A percentile compares a stretch with the other conserved stretches of the same genome.
These are phyloP conservation scores for Lasiodiplodia gonubiensis DNA, from an alignment of 2,329 filamentous ascomycete species.

Conservation along the genomic window DNA sequence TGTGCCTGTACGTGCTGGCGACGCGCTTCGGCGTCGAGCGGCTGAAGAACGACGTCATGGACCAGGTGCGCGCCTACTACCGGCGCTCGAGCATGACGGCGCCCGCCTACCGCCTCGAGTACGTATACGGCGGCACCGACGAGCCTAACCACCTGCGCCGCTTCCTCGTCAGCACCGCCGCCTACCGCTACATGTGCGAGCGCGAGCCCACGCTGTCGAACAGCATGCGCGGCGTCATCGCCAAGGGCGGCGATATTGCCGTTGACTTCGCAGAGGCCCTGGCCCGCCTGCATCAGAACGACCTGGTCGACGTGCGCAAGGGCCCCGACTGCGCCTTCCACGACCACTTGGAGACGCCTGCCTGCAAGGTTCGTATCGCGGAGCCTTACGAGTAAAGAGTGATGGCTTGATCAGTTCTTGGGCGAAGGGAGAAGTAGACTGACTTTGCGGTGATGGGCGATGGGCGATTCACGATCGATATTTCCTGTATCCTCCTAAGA, in stretches of 20 bases:
- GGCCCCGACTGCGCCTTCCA: slow-evolving; percentile 40
- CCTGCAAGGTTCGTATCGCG: slow-evolving; percentile 1
- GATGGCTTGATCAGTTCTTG: background rate
- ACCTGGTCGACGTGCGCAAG: slow-evolving; percentile 38
- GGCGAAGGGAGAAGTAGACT: background rate
- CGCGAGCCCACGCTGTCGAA: slow-evolving; percentile 33
- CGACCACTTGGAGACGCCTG: slow-evolving; percentile 35
- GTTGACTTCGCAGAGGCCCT: slow-evolving; percentile 39
- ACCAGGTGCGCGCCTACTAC: slow-evolving; percentile 43
- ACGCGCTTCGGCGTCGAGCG: slow-evolving; percentile 37
- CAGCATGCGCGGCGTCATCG: slow-evolving; percentile 36
- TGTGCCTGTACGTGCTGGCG: slow-evolving; percentile 42
- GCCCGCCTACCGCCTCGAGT: slow-evolving; percentile 44
- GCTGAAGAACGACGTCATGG: slow-evolving; percentile 42
- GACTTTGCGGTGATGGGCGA: background rate
- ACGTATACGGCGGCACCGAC: slow-evolving; percentile 41
- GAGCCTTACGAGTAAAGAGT: slow-evolving; percentile 26
- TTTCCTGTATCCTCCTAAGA: background rate
- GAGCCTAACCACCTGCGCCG: slow-evolving; percentile 38
- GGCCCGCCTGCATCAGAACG: slow-evolving; percentile 36
- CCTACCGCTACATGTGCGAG: slow-evolving; percentile 39
- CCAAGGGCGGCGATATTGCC: slow-evolving; percentile 36
- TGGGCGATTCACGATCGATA: background rate
- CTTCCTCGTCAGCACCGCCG: slow-evolving; percentile 42
- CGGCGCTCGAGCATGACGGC: slow-evolving; percentile 40